Percentiles rank a stretch among this genome's conserved stretches.
These are phyloP conservation scores for Vitis rupestris DNA, from an alignment of 164 flowering plant genomes.

Conservation along the genomic window DNA sequence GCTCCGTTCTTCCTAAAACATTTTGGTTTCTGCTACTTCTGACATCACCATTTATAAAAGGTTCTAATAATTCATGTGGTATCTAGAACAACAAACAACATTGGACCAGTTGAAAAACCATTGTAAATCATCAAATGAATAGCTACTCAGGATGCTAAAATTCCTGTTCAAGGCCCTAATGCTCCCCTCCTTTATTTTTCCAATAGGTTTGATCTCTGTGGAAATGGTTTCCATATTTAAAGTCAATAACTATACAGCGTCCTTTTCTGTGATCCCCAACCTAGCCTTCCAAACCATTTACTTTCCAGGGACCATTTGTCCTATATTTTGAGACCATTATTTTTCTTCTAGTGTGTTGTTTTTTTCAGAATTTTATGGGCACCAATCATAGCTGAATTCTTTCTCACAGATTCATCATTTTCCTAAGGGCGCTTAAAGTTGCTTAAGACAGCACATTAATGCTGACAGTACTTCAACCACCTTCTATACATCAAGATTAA, in stretches of 20 bases:
- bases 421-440: constrained; percentile 2
- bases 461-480: background rate
- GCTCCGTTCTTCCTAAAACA: no score
- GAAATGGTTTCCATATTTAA: background rate
- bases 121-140: no score
- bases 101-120: background rate
- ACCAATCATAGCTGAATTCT: background rate
- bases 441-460: background rate
- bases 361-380: background rate
- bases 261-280: background rate
- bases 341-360: background rate
- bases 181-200: background rate
- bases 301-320: background rate
- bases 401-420: background rate
- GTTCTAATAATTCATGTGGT: background rate
- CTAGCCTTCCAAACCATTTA: background rate
- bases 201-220: background rate
- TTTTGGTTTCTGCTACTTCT: background rate
- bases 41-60: background rate
- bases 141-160: background rate
- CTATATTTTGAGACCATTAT: no score
- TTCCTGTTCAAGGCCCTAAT: background rate
- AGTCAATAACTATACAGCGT: background rate
- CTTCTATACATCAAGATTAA: background rate
- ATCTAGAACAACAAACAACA: background rate